These are phyloP conservation scores for Nothomitra cinnamomea DNA, from an alignment of 2,329 filamentous ascomycete genomes.

Conservation along the genomic window DNA sequence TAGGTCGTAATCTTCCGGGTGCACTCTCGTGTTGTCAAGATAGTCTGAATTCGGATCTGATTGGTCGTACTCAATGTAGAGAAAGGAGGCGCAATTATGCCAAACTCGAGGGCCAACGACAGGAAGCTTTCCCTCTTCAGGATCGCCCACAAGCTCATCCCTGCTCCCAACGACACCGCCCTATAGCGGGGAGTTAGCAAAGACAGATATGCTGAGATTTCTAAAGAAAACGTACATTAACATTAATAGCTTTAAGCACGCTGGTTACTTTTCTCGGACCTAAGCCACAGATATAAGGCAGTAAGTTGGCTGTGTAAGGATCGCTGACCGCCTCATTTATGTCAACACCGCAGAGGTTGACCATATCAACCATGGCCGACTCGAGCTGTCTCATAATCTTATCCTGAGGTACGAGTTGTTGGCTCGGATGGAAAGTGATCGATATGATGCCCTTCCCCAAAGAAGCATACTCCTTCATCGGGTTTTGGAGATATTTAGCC, in stretches of 20 bases:
- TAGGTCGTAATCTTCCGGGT: conserved; percentile 96
- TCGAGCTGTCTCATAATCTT: conserved; percentile 77
- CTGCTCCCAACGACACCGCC: conserved; percentile 71
- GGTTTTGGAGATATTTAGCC: conserved; percentile 84
- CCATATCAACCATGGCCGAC: conserved; percentile 96
- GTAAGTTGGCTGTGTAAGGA: conserved; percentile 64
- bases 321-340: conserved; percentile 83
- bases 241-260: conserved; percentile 75
- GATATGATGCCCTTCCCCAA: conserved; percentile 78
- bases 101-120: conserved; percentile 83
- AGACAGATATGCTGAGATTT: neutral
- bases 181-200: conserved; percentile 2
- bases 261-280: conserved; percentile 81
- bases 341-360: conserved; percentile 90
- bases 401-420: conserved; percentile 74
- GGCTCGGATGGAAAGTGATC: conserved; percentile 75
- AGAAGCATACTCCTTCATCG: conserved; percentile 89
- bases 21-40: conserved; percentile 89
- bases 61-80: conserved; percentile 79
- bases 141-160: conserved; percentile 76
- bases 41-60: conserved; percentile 72
- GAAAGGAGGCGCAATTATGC: conserved; percentile 93
- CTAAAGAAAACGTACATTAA: conserved; percentile 34
- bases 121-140: conserved; percentile 57
- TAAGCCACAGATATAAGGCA: conserved; percentile 81